Conservation (phyloP, 345 rosid genomes). For the Syzygium jambos region DNA sequence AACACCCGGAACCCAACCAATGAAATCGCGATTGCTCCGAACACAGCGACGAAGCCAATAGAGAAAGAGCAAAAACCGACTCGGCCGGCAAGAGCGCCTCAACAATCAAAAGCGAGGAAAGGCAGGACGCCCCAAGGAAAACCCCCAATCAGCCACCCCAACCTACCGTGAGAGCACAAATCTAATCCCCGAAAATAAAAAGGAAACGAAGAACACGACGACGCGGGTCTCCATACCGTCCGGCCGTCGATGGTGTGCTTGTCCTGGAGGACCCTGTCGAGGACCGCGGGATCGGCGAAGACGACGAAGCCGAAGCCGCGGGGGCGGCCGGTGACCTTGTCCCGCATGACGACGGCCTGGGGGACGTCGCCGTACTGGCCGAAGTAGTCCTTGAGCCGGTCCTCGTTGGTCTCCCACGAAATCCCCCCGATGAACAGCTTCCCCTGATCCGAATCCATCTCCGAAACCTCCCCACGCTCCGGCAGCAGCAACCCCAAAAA, state of each 20-base stretch:
- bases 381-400: constrained; percentile 38
- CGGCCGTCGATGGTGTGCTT: constrained; percentile 52
- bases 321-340: constrained; percentile 49
- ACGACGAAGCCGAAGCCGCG: constrained; percentile 56
- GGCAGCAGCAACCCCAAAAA: no score
- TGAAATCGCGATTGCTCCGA: neutral
- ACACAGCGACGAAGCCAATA: no score
- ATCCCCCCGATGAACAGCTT: constrained; percentile 61
- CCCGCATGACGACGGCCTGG: constrained; percentile 41
- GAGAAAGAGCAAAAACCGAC: neutral
- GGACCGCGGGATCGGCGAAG: constrained; percentile 37
- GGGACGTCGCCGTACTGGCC: constrained; percentile 36
- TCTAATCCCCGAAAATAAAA: neutral
- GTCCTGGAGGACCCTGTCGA: constrained; percentile 43
- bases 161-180: no score
- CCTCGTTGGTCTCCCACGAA: constrained; percentile 61
- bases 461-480: neutral
- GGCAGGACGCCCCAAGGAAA: no score
- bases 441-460: constrained; percentile 63
- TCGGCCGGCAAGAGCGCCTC: neutral
- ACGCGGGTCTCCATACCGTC: constrained; percentile 8
- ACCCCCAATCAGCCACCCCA: no score
- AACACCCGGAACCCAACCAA: neutral
- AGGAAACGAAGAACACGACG: no score
- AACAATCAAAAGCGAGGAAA: no score